phyloP scores from a whole-genome alignment of 2,329 filamentous ascomycete species.

The Neonectria sp. region DNA sequence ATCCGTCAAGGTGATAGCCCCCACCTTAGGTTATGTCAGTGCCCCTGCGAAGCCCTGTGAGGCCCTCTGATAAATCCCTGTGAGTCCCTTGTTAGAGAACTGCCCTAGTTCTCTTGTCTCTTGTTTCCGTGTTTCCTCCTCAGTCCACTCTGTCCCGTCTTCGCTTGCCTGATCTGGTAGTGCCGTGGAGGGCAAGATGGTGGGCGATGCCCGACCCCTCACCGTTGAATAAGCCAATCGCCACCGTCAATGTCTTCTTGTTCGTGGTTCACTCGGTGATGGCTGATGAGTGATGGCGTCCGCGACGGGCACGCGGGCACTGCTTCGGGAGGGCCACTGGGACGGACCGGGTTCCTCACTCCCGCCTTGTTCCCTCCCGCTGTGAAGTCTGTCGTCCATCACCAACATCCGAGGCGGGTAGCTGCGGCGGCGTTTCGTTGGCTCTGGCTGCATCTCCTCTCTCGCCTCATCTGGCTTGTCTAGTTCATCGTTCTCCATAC shows the following conservation, averaged over 20 bases:
- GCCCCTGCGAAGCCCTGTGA: constrained; percentile 35
- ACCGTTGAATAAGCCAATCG: constrained; percentile 40
- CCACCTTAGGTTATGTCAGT: constrained; percentile 27
- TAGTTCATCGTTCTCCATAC: constrained; percentile 21
- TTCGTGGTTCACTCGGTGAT: constrained; percentile 9
- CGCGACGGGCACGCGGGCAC: constrained; percentile 25
- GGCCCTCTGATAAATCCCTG: constrained; percentile 42
- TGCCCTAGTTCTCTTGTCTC: constrained; percentile 11
- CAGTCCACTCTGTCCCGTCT: constrained; percentile 40
- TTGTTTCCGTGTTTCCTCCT: constrained; percentile 37
- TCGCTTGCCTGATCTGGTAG: constrained; percentile 42
- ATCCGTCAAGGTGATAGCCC: constrained; percentile 42
- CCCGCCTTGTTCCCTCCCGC: constrained; percentile 28
- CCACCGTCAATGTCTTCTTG: constrained; percentile 27
- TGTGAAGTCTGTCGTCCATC: constrained; percentile 15
- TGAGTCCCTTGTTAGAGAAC: constrained; percentile 32
- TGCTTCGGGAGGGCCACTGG: constrained; percentile 44
- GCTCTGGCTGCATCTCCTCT: constrained; percentile 25
- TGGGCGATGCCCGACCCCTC: constrained; percentile 32
- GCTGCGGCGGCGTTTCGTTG: constrained; percentile 42
- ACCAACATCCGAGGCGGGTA: constrained; percentile 37
- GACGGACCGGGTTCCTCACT: constrained; percentile 45
- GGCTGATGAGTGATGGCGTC: constrained; percentile 18
- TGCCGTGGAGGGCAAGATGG: constrained; percentile 26
- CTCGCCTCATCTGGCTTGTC: constrained; percentile 39